A percentile compares a stretch with the other conserved stretches of the same genome.
Evolutionary conservation across 2,329 filamentous ascomycete species (phyloP).

Genomic region (Orbilia brochopaga): DNA sequence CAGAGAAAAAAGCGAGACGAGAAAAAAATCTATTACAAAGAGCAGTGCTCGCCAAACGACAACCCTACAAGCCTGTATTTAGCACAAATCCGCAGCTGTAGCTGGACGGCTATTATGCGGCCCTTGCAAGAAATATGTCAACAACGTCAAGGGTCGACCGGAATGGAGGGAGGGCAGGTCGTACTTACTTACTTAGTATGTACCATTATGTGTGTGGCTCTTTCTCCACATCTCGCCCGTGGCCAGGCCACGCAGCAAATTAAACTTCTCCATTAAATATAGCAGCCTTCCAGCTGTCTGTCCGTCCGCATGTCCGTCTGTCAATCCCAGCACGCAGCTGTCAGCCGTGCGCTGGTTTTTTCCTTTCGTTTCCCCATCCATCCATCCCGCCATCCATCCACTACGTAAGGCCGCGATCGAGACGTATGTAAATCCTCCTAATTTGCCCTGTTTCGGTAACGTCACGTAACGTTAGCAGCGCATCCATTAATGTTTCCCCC

Average conservation of each 20-base stretch:
- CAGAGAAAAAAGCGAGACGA: not conserved
- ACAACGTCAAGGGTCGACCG: conserved; percentile 36
- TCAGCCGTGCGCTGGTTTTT: conserved; percentile 32
- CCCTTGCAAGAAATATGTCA: conserved; percentile 5
- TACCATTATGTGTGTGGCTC: no score
- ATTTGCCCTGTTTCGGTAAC: conserved; percentile 11
- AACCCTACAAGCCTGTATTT: not conserved
- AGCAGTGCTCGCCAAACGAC: conserved; percentile 5
- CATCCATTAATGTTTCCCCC: not conserved
- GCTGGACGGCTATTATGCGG: conserved; percentile 1
- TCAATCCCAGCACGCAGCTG: conserved; percentile 27
- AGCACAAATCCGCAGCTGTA: not conserved
- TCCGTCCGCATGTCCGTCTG: not conserved
- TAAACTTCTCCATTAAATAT: conserved; percentile 48
- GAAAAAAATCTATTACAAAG: not conserved
- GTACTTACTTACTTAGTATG: no score
- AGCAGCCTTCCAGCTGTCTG: conserved; percentile 18
- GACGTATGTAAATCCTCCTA: not conserved
- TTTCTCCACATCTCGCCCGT: conserved; percentile 35
- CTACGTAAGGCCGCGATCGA: not conserved
- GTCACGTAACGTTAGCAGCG: not conserved
- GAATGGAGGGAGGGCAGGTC: conserved; percentile 31
- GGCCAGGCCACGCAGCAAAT: conserved; percentile 45
- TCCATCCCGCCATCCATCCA: not conserved
- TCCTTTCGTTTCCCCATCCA: not conserved